phyloP scores from a whole-genome alignment of 805 yeast species.

The Candida caryicola region DNA sequence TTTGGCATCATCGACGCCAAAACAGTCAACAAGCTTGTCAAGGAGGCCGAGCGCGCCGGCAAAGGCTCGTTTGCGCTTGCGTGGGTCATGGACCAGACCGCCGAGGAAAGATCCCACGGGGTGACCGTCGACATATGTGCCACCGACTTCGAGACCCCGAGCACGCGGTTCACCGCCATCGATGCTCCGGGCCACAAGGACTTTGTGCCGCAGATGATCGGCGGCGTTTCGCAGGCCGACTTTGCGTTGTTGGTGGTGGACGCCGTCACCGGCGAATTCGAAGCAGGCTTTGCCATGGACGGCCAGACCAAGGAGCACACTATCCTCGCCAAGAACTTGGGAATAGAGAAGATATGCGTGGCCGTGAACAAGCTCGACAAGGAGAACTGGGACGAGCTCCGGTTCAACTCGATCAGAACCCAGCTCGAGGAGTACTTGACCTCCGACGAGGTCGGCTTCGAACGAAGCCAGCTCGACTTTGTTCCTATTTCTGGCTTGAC shows the following conservation, averaged over 20 bases:
- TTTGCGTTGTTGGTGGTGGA: conserved; percentile 72
- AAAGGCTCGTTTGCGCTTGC: conserved; percentile 81
- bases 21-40: conserved; percentile 57
- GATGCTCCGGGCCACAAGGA: conserved; percentile 87
- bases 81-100: conserved; percentile 81
- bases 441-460: conserved; percentile 50
- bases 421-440: conserved; percentile 51
- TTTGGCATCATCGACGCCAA: conserved; percentile 63
- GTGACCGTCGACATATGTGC: conserved; percentile 78
- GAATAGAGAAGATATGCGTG: conserved; percentile 58
- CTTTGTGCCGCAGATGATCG: conserved; percentile 82
- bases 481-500: conserved; percentile 69
- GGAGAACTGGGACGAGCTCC: conserved; percentile 51
- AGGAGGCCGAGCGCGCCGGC: conserved; percentile 65
- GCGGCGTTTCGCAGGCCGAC: conserved; percentile 79
- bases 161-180: conserved; percentile 60
- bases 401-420: conserved; percentile 50
- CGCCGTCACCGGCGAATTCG: conserved; percentile 62
- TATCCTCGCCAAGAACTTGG: conserved; percentile 61
- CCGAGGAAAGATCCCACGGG: conserved; percentile 72
- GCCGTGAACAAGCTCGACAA: conserved; percentile 73
- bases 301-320: conserved; percentile 84
- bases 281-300: conserved; percentile 60
- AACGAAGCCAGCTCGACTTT: conserved; percentile 40
- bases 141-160: conserved; percentile 57